Evolutionary conservation across 1,139 yeast genomes (phyloP).

Genomic region (Yamadazyma triangularis): DNA sequence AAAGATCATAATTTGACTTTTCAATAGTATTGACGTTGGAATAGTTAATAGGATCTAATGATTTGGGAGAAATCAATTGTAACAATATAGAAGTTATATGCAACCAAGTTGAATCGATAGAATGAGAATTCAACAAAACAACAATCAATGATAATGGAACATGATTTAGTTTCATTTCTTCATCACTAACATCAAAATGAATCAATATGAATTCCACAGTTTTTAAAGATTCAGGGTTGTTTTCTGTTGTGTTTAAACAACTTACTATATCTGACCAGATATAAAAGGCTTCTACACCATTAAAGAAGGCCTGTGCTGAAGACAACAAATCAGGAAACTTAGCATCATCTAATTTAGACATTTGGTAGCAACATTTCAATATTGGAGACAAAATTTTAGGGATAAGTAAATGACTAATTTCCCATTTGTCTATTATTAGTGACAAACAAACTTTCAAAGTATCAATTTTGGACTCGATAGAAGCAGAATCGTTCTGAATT

Average conservation of each 20-base stretch:
- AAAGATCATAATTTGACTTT: too few relatives aligned
- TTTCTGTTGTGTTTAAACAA: not conserved
- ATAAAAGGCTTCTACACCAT: conserved; percentile 72
- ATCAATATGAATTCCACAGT: conserved; percentile 56
- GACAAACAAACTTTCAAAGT: conserved; percentile 59
- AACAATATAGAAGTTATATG: conserved; percentile 35
- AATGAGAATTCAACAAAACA: conserved; percentile 17
- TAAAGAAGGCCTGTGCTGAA: conserved; percentile 68
- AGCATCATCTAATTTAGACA: conserved; percentile 6
- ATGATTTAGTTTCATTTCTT: conserved; percentile 76
- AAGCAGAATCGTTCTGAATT: conserved; percentile 26
- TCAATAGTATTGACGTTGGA: conserved; percentile 12
- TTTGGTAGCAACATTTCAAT: conserved; percentile 31
- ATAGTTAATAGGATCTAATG: conserved; percentile 43
- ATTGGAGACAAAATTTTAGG: conserved; percentile 69
- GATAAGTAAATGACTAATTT: conserved; percentile 69
- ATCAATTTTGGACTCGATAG: conserved; percentile 30
- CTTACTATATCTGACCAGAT: conserved; percentile 53
- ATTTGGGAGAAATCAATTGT: conserved; percentile 51
- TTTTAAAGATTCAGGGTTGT: conserved; percentile 21
- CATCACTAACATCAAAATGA: conserved; percentile 74
- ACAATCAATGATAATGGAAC: conserved; percentile 65
- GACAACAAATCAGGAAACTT: conserved; percentile 40
- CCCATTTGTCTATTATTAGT: conserved; percentile 90
- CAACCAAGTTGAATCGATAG: conserved; percentile 20